Conservation (phyloP, 2,329 filamentous ascomycete species). For the Claviceps sp. region DNA sequence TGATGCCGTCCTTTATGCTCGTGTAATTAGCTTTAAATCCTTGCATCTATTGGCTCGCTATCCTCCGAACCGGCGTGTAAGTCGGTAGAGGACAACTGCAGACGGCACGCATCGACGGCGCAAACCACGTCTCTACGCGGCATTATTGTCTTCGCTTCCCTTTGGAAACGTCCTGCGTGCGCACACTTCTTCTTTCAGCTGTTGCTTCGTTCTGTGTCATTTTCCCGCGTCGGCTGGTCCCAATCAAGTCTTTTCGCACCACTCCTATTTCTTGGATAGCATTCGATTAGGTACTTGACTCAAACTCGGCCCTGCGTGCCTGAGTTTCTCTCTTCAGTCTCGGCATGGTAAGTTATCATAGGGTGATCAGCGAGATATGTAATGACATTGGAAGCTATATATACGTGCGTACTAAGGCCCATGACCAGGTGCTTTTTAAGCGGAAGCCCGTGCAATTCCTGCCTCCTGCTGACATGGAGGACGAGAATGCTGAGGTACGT, state of each 20-base stretch:
- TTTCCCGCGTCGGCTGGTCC: not conserved
- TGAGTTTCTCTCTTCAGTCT: not conserved
- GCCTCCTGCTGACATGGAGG: constrained; percentile 55
- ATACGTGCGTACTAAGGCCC: constrained; percentile 5
- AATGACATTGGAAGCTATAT: not conserved
- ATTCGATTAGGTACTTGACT: not conserved
- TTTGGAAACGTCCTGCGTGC: not conserved
- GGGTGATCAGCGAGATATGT: not conserved
- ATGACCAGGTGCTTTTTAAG: constrained; percentile 75
- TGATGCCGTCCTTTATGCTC: constrained; percentile 3
- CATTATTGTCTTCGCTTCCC: not conserved
- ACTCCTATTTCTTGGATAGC: not conserved
- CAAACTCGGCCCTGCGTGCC: not conserved
- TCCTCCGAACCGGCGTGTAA: constrained; percentile 17
- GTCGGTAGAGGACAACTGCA: constrained; percentile 12
- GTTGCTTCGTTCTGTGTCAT: not conserved
- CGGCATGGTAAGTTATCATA: constrained; percentile 7
- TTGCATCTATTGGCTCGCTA: constrained; percentile 5
- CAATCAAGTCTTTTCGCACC: not conserved
- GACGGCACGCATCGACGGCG: constrained; percentile 3
- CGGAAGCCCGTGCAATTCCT: constrained; percentile 84
- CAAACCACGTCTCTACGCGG: constrained; percentile 1
- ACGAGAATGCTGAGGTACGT: constrained; percentile 72
- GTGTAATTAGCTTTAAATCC: not conserved
- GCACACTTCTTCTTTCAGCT: not conserved